Percentiles rank a stretch among this genome's conserved stretches.
These are phyloP conservation scores for Venturia effusa DNA, from an alignment of 2,329 filamentous ascomycete species.

Conservation along the genomic window DNA sequence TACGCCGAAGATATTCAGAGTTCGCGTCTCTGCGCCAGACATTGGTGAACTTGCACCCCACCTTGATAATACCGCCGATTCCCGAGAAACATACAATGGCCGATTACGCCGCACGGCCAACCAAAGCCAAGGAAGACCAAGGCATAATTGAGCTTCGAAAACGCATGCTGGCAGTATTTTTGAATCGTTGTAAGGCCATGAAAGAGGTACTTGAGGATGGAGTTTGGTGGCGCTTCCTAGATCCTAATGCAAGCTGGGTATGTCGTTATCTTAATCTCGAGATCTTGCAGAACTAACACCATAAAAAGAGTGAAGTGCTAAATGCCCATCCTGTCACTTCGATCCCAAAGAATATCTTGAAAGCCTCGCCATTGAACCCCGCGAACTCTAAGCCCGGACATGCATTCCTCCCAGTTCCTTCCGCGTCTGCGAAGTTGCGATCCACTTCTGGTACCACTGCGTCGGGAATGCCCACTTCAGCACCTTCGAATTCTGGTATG, in stretches of 20 bases:
- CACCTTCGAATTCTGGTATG: conserved; percentile 37
- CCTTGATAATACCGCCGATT: conserved; percentile 89
- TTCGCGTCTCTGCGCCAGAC: conserved; percentile 86
- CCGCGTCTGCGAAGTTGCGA: conserved; percentile 76
- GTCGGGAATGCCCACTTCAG: conserved; percentile 43
- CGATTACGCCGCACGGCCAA: conserved; percentile 95
- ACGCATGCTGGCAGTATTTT: conserved; percentile 90
- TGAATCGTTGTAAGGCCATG: conserved; percentile 91
- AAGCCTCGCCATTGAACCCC: conserved; percentile 87
- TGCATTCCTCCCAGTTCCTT: conserved; percentile 75
- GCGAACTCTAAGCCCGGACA: conserved; percentile 88
- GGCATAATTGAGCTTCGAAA: conserved; percentile 95
- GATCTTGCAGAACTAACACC: conserved; percentile 8
- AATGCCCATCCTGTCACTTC: conserved; percentile 83
- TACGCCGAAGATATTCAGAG: conserved; percentile 89
- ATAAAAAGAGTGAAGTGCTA: conserved; percentile 76
- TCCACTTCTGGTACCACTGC: conserved; percentile 32
- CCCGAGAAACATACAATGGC: conserved; percentile 99
- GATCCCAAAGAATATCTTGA: conserved; percentile 87
- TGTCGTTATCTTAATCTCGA: conserved; percentile 17
- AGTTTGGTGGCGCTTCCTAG: conserved; percentile 95
- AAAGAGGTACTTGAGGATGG: conserved; percentile 84
- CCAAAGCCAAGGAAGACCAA: conserved; percentile 93
- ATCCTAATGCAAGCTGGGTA: conserved; percentile 98
- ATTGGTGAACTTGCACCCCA: conserved; percentile 84